A percentile compares a stretch with the other conserved stretches of the same genome.
Conservation (phyloP, 768 basidiomycete species). For the Rhodotorula graminis region DNA sequence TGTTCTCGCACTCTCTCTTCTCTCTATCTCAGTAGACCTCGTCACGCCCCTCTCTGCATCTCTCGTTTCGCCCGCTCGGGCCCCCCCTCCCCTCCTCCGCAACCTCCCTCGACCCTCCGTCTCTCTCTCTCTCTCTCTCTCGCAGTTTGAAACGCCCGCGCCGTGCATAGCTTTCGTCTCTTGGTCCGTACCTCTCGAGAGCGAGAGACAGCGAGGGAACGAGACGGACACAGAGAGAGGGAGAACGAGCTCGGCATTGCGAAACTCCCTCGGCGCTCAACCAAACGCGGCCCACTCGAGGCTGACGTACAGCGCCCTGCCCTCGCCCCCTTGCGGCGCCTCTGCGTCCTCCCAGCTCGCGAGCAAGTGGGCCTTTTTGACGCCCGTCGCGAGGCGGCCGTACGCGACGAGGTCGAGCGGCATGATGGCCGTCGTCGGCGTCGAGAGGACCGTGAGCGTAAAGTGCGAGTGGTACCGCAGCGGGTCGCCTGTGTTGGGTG, state of each 20-base stretch:
- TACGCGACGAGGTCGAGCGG: constrained; percentile 96
- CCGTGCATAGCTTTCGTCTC: no score
- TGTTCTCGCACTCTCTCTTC: no score
- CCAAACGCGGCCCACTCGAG: constrained; percentile 92
- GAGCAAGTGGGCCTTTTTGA: constrained; percentile 89
- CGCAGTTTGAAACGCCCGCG: no score
- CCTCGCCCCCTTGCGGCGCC: constrained; percentile 45
- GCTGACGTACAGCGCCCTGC: constrained; percentile 64
- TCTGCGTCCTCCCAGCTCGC: constrained; percentile 84
- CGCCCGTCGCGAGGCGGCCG: constrained; percentile 89
- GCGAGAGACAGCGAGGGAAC: no score
- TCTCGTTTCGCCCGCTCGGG: background rate
- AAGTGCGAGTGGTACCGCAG: constrained; percentile 97
- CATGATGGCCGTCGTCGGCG: constrained; percentile 57
- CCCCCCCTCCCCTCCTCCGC: background rate
- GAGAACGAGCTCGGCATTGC: no score
- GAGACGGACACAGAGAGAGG: no score
- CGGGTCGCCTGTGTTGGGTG: constrained; percentile 83
- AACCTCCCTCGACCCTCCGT: no score
- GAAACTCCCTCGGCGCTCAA: background rate
- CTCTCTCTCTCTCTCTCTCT: no score
- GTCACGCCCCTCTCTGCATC: background rate
- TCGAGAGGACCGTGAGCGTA: constrained; percentile 71
- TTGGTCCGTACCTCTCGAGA: no score
- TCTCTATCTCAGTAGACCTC: background rate